A percentile compares a stretch with the other conserved stretches of the same genome.
Evolutionary conservation across 371 early-diverging fungal species (phyloP).

Genomic region (Mucor lusitanicus): DNA sequence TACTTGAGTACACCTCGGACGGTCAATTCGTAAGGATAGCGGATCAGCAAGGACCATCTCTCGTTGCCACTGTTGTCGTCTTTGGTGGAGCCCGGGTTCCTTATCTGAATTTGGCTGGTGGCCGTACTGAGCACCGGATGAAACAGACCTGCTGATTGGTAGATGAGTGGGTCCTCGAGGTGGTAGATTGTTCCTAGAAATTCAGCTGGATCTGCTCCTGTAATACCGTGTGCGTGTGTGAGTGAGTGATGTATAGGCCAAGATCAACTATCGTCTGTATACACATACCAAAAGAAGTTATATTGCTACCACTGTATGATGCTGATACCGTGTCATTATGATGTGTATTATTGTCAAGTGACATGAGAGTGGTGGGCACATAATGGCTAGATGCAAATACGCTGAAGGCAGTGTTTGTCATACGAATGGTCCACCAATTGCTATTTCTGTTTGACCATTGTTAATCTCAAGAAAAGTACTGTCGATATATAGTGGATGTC

Average conservation of each 20-base stretch:
- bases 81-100: constrained; percentile 24
- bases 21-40: constrained; percentile 66
- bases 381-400: constrained; percentile 33
- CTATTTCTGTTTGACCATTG: constrained; percentile 13
- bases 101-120: constrained; percentile 30
- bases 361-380: constrained; percentile 16
- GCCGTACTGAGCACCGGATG: constrained; percentile 18
- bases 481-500: background rate
- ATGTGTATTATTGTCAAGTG: background rate
- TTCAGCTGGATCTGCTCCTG: constrained; percentile 30
- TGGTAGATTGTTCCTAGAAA: constrained; percentile 33
- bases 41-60: constrained; percentile 47
- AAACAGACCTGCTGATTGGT: constrained; percentile 21
- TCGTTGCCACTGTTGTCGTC: constrained; percentile 30
- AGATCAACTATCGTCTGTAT: background rate
- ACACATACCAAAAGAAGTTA: background rate
- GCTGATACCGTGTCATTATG: background rate
- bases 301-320: background rate
- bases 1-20: constrained; percentile 70
- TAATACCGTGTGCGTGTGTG: too few relatives aligned
- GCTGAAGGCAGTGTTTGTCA: constrained; percentile 27
- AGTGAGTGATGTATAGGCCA: background rate
- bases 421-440: constrained; percentile 31
- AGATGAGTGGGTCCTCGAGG: constrained; percentile 26
- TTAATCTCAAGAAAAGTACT: background rate